Conservation (phyloP, 2,329 filamentous ascomycete genomes). For the Exophiala dermatitidis region DNA sequence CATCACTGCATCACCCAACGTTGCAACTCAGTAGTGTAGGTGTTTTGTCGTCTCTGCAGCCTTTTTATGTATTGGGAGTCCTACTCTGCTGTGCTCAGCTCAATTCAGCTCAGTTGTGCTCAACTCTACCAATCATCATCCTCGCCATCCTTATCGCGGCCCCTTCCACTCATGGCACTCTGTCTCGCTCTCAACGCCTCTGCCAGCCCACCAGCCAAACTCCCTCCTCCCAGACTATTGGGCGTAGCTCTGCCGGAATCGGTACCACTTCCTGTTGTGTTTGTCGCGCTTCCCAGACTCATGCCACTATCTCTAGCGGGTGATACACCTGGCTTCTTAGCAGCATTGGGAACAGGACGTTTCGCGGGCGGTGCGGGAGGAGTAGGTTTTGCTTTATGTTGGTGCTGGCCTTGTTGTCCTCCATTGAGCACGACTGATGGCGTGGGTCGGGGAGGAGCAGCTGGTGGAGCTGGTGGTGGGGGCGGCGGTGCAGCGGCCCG, state of each 20-base stretch:
- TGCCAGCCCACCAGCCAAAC: constrained; percentile 65
- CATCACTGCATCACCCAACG: too few species aligned
- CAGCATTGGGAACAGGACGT: constrained; percentile 56
- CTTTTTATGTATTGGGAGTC: too few species aligned
- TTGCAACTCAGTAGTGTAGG: too few species aligned
- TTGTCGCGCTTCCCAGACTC: constrained; percentile 36
- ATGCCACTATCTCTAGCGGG: constrained; percentile 57
- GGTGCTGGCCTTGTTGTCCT: constrained; percentile 2
- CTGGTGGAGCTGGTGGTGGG: constrained; percentile 44
- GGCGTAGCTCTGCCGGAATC: constrained; percentile 65
- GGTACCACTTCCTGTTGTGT: constrained; percentile 41
- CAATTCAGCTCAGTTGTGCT: too few species aligned
- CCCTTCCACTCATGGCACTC: constrained; percentile 62
- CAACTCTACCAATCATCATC: constrained; percentile 59
- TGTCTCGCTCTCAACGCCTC: constrained; percentile 72
- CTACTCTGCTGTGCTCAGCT: too few species aligned
- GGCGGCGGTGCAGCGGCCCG: constrained; percentile 54
- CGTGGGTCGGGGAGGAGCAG: constrained; percentile 50
- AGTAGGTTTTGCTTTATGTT: constrained; percentile 45
- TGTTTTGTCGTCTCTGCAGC: too few species aligned
- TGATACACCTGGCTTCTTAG: constrained; percentile 60
- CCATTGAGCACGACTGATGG: constrained; percentile 42
- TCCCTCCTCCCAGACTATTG: constrained; percentile 49
- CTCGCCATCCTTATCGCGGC: constrained; percentile 52
- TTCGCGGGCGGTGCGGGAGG: constrained; percentile 75